These are phyloP conservation scores for Phycomyces blakesleeanus DNA, from an alignment of 192 early-diverging fungal species.

Conservation along the genomic window DNA sequence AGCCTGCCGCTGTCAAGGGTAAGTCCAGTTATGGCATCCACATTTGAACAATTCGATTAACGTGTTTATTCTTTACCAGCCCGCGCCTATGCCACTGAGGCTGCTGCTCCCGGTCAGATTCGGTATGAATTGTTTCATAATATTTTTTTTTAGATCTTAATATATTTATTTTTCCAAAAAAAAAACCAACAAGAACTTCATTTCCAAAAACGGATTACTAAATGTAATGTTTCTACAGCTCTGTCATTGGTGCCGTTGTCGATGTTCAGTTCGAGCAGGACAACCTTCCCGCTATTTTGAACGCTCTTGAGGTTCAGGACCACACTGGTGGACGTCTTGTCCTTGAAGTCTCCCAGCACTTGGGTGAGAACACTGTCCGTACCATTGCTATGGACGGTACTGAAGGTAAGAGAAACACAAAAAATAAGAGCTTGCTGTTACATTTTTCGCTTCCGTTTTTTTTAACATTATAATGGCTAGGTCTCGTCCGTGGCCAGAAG, in stretches of 20 bases:
- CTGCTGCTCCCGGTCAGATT: conserved; percentile 27
- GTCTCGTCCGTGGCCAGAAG: conserved; percentile 94
- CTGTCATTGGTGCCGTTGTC: conserved; percentile 98
- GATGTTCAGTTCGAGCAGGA: conserved; percentile 95
- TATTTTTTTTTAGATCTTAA: neutral
- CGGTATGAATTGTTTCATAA: conserved; percentile 11
- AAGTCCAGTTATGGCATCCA: neutral
- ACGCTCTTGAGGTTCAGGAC: conserved; percentile 92
- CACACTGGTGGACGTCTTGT: conserved; percentile 81
- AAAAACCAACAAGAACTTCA: too few species aligned
- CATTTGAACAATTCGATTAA: neutral
- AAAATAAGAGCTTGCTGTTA: too few species aligned
- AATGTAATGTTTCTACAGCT: conserved; percentile 66
- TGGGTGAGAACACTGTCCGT: conserved; percentile 98
- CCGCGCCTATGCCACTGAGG: conserved; percentile 2
- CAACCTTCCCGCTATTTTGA: conserved; percentile 90
- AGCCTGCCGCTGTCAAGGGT: neutral
- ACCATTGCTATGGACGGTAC: conserved; percentile 99
- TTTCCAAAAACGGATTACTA: too few species aligned
- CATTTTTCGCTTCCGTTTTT: neutral
- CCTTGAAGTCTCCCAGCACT: conserved; percentile 95
- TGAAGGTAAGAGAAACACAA: conserved; percentile 59
- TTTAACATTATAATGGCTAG: conserved; percentile 7
- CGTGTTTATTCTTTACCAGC: neutral
- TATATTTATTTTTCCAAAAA: neutral